Conservation (phyloP, 345 rosid genomes). For the Acer saccharum region DNA sequence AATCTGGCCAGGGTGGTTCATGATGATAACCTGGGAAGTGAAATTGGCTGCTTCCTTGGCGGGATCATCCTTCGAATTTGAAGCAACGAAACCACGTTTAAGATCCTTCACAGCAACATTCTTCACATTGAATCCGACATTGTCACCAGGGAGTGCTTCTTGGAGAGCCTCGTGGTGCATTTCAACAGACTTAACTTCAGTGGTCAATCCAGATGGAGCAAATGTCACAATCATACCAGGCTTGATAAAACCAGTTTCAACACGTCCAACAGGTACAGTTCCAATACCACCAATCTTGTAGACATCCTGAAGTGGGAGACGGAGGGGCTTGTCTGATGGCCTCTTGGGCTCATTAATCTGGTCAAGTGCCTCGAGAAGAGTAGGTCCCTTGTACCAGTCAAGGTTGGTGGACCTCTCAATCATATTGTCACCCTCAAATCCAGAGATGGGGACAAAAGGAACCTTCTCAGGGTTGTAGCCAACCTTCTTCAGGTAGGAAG, state of each 20-base stretch:
- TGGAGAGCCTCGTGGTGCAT: slow-evolving; percentile 36
- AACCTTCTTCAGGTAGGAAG: slow-evolving; percentile 46
- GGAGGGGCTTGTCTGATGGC: slow-evolving; percentile 51
- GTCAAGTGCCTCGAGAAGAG: slow-evolving; percentile 46
- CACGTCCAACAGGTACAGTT: slow-evolving; percentile 60
- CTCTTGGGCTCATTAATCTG: slow-evolving; percentile 42
- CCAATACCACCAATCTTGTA: slow-evolving; percentile 70
- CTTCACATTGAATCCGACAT: slow-evolving; percentile 37
- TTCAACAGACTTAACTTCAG: slow-evolving; percentile 35
- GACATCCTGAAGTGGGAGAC: slow-evolving; percentile 62
- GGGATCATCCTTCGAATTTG: slow-evolving; percentile 37
- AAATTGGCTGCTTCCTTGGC: slow-evolving; percentile 33
- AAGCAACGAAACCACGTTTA: slow-evolving; percentile 30
- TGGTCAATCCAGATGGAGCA: slow-evolving; percentile 29
- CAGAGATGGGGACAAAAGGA: slow-evolving; percentile 46
- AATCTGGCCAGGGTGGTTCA: slow-evolving; percentile 37
- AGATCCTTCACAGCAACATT: slow-evolving; percentile 35
- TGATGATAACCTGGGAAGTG: slow-evolving; percentile 34
- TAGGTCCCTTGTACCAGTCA: slow-evolving; percentile 52
- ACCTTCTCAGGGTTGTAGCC: slow-evolving; percentile 50
- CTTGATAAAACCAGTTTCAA: slow-evolving; percentile 47
- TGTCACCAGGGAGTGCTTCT: slow-evolving; percentile 36
- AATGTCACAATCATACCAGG: slow-evolving; percentile 34
- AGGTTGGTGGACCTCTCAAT: slow-evolving; percentile 50
- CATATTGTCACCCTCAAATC: slow-evolving; percentile 49